Evolutionary conservation across 495 filamentous ascomycete genomes (phyloP), one percentile per base, ranked within the genome.

Genomic region (Parmelia sp.): DNA sequence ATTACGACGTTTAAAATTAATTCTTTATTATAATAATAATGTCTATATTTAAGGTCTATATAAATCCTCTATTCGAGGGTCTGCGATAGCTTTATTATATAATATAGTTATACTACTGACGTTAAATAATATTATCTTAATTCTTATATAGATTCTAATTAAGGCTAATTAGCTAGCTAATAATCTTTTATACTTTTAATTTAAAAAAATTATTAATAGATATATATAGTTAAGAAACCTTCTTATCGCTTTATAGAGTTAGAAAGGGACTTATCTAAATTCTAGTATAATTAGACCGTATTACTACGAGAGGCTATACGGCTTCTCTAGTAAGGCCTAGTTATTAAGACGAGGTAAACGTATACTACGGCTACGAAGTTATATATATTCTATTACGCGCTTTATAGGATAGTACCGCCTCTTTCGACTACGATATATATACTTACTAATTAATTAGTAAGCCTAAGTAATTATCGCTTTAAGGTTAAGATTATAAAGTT

Each of bases 341-440:
- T n/a, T n/a, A n/a, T 23, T n/a, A 45, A 45, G 23, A 45, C 44
- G 4, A 17, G 44, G 3, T n/a, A n/a, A 21, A 23, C 4, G 1
- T 45, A 45, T 45, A n/a, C n/a, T 1, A 45, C 9, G 35, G 35
- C 35, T 5, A 36, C 35, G 35, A 4, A 10, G 5, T 36, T 36
- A 36, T 36, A 36, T 36, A 36, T 36, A 4, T 36, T 36, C 35
- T 36, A 36, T 36, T 36, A 40, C 37, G 37, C 37, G 3, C 37
- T 40, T 14, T 3, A 3, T 3, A 10, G 2, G 0, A 40, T 40
- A 0, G 11, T 3, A 1, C 5, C 12, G 3, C 2, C 15, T 2
- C 15, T 40, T 40, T 10, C 15, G 15, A 14, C 12, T 3, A 40
- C 15, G 3, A 12, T 40, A 40, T 12, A 40, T 40, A 14, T 10